Evolutionary conservation across 2,329 filamentous ascomycete species (phyloP), one percentile per base, ranked within the genome.

Genomic region (Cryoendolithus antarcticus): DNA sequence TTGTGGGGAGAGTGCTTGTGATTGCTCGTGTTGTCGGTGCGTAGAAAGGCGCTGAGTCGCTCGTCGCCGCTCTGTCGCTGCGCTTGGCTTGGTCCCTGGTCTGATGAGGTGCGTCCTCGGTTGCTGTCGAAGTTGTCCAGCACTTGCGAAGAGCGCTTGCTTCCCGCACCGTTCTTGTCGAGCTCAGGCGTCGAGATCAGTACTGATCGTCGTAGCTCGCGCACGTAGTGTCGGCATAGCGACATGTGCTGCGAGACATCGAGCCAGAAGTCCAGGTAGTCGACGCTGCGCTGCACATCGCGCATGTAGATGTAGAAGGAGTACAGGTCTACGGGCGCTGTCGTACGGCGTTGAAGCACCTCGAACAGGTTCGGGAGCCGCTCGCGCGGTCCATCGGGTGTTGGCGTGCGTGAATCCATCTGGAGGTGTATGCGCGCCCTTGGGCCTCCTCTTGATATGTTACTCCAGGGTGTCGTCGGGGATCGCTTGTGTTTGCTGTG

Each of bases 221-320:
- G 85, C 12, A 98, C 91, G 66, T 95, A 98, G 62, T 96, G 86
- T 36, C 93, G 82, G 60, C 85, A 98, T 41, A 98, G 74, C 12
- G 89, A 94, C 81, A 96, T 95, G 65, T 98, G 91, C 60, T 98
- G 91, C 10, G 91, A 89, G 44, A 98, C 91, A 78, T 98, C 91
- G 53, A 98, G 86, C 91, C 93, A 98, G 63, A 98, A 98, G 60
- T 98, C 91, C 32, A 98, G 69, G 55, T 98, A 98, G 57, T 98
- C 91, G 8, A 98, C 91, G 5, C 89, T 95, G 60, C 88, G 79
- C 63, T 98, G 91, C 64, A 95, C 88, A 62, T 98, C 93, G 55
- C 91, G 78, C 91, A 98, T 98, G 65, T 94, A 98, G 54, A 98
- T 98, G 65, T 98, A 98, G 68, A 98, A 98, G 2, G 88, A 95